Evolutionary conservation across 208 protist genomes (phyloP).

Genomic region (Acanthamoeba castellanii): DNA sequence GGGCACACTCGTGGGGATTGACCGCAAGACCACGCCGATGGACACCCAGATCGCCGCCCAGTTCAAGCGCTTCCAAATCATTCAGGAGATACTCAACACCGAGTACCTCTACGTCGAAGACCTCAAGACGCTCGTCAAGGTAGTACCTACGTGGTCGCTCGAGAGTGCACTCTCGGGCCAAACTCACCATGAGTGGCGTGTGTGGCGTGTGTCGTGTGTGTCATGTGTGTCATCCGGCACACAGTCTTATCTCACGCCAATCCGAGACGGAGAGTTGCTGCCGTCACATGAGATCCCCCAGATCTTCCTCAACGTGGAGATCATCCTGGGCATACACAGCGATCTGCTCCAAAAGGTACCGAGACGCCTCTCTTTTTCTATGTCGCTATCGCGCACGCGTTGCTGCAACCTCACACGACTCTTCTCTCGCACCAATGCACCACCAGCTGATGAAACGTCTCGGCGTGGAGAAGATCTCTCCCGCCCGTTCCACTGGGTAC

Average conservation of each 20-base stretch:
- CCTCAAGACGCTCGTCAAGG: constrained; percentile 38
- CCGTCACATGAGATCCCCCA: constrained; percentile 58
- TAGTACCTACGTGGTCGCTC: not conserved
- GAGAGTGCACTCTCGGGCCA: not conserved
- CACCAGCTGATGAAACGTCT: constrained; percentile 52
- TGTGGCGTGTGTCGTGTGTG: no score
- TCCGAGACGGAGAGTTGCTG: constrained; percentile 38
- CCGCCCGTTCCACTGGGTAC: constrained; percentile 29
- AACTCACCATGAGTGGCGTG: not conserved
- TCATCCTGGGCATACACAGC: constrained; percentile 27
- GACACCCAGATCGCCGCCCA: constrained; percentile 47
- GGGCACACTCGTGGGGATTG: not conserved
- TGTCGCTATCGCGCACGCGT: not conserved
- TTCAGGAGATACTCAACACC: constrained; percentile 49
- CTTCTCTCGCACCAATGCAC: not conserved
- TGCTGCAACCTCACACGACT: not conserved
- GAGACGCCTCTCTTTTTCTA: not conserved
- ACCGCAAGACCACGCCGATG: constrained; percentile 20
- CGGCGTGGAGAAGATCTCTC: constrained; percentile 49
- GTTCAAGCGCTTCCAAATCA: constrained; percentile 66
- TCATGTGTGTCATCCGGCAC: not conserved
- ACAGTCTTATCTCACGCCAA: constrained; percentile 22
- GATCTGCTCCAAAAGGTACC: constrained; percentile 43
- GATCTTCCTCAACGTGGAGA: constrained; percentile 56
- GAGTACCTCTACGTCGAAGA: constrained; percentile 64